phyloP scores from a whole-genome alignment of 352 stramenopile genomes.

The Phytophthora pseudosyringae region DNA sequence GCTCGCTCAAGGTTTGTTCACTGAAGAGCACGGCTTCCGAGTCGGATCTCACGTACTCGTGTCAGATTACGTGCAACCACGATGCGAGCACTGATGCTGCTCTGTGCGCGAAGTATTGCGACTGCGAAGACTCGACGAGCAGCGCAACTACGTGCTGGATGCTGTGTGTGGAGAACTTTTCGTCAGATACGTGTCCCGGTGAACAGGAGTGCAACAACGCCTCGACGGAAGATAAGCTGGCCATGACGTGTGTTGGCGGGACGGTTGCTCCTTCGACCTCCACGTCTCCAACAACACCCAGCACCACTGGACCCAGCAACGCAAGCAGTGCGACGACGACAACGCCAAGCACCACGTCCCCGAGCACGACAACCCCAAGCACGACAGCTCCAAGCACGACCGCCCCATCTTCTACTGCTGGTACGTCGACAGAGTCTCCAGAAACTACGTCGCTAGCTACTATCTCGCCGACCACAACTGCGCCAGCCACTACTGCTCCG shows the following conservation, averaged over 20 bases:
- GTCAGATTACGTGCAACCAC: slow-evolving; percentile 70
- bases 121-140: slow-evolving; percentile 41
- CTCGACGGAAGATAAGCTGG: slow-evolving; percentile 39
- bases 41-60: slow-evolving; percentile 47
- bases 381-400: slow-evolving; percentile 9
- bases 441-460: neutral
- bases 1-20: slow-evolving; percentile 49
- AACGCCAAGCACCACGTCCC: neutral
- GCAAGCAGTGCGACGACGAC: slow-evolving; percentile 9
- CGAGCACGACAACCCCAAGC: slow-evolving; percentile 7
- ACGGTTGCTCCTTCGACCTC: slow-evolving; percentile 34
- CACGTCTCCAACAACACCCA: slow-evolving; percentile 1
- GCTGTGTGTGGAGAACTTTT: slow-evolving; percentile 61
- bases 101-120: slow-evolving; percentile 50
- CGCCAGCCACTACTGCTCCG: slow-evolving; percentile 5
- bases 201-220: slow-evolving; percentile 57
- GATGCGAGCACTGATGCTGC: slow-evolving; percentile 38
- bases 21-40: slow-evolving; percentile 39
- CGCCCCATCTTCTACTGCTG: slow-evolving; percentile 1
- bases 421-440: slow-evolving; percentile 16
- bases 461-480: slow-evolving; percentile 7
- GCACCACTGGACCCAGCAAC: slow-evolving; percentile 1
- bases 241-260: slow-evolving; percentile 50
- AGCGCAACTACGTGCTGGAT: slow-evolving; percentile 59
- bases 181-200: slow-evolving; percentile 46